Evolutionary conservation across 495 filamentous ascomycete species (phyloP).

Genomic region (Podospora conica): DNA sequence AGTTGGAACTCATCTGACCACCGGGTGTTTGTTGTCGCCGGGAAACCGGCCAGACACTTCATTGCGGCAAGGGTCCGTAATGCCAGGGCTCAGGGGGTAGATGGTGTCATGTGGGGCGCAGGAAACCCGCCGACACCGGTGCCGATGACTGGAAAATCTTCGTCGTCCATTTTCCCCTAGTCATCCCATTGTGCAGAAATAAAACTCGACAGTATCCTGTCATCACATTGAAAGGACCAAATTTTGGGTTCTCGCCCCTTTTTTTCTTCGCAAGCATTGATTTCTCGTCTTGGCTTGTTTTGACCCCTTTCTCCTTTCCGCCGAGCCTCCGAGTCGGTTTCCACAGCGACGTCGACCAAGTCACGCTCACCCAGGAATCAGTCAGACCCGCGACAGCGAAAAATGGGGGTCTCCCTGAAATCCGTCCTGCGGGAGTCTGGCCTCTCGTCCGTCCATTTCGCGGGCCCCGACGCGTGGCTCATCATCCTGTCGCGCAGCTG

Average conservation of each 20-base stretch:
- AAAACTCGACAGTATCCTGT: background rate
- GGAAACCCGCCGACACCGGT: slow-evolving; percentile 4
- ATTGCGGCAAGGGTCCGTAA: background rate
- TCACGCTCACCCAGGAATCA: background rate
- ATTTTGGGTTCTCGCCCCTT: background rate
- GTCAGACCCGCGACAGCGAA: background rate
- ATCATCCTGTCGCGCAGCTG: slow-evolving; percentile 69
- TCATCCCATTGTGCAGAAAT: background rate
- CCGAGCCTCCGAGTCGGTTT: background rate
- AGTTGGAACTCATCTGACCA: background rate
- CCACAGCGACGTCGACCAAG: background rate
- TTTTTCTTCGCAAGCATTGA: background rate
- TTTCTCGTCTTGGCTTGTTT: background rate
- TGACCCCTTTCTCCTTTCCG: background rate
- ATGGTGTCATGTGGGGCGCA: slow-evolving; percentile 11
- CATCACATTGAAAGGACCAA: background rate
- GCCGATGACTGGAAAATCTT: background rate
- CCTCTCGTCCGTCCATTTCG: slow-evolving; percentile 45
- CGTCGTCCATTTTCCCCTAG: background rate
- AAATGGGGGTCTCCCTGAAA: background rate
- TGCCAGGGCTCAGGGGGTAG: background rate
- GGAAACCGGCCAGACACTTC: too few relatives aligned
- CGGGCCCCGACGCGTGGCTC: slow-evolving; percentile 59
- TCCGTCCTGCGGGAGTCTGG: slow-evolving; percentile 33
- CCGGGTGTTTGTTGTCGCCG: too few relatives aligned